A percentile compares a stretch with the other conserved stretches of the same genome.
phyloP scores from a whole-genome alignment of 768 basidiomycete genomes.

The Dioszegia hungarica region DNA sequence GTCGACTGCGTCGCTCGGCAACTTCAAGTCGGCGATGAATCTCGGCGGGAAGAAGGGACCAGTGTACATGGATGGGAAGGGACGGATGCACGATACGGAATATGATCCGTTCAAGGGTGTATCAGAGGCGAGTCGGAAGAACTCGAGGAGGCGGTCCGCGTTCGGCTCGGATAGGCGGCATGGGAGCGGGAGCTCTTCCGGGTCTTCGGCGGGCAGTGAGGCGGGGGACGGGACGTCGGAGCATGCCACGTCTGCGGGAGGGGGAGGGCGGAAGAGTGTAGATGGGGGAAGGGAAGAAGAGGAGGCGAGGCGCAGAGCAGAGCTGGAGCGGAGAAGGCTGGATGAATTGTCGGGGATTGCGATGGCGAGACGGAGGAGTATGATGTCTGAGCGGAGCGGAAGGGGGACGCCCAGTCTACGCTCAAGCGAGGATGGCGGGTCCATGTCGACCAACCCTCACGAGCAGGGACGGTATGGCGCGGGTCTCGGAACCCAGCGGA shows the following conservation, averaged over 20 bases:
- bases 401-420: constrained; percentile 31
- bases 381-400: constrained; percentile 32
- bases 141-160: constrained; percentile 33
- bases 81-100: constrained; percentile 46
- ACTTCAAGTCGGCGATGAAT: constrained; percentile 6
- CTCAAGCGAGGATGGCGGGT: constrained; percentile 30
- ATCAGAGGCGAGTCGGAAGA: constrained; percentile 34
- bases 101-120: constrained; percentile 48
- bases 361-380: constrained; percentile 30
- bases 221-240: neutral
- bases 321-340: constrained; percentile 30
- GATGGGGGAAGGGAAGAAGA: constrained; percentile 31
- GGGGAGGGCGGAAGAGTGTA: constrained; percentile 7
- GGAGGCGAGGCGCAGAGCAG: constrained; percentile 26
- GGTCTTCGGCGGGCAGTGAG: constrained; percentile 14
- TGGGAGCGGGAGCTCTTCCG: constrained; percentile 17
- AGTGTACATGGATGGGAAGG: constrained; percentile 42
- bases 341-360: constrained; percentile 33
- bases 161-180: constrained; percentile 39
- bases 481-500: neutral
- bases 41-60: constrained; percentile 11
- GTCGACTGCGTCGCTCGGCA: neutral
- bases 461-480: too few species aligned
- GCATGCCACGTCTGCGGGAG: neutral
- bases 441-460: too few species aligned